Conservation (phyloP, 208 protist genomes). For the Balamuthia mandrillaris region DNA sequence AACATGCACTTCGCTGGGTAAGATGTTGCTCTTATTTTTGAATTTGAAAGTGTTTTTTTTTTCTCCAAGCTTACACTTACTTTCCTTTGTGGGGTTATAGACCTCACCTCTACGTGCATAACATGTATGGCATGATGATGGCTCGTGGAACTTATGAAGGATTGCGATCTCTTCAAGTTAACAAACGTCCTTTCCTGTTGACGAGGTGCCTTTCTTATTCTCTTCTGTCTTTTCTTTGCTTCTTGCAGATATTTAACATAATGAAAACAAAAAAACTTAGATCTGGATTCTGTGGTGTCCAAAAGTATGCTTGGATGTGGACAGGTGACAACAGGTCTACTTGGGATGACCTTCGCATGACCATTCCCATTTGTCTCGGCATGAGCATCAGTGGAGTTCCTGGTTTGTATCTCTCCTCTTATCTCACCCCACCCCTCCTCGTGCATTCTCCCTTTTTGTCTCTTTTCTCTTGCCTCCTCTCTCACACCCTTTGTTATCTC, state of each 20-base stretch:
- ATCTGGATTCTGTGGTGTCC: neutral
- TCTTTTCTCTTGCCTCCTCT: too few species aligned
- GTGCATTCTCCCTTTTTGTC: neutral
- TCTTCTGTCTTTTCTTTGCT: neutral
- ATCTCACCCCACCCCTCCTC: neutral
- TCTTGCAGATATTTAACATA: neutral
- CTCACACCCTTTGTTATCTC: too few species aligned
- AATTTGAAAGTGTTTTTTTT: neutral
- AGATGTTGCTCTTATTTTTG: neutral
- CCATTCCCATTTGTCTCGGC: neutral
- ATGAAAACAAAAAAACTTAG: neutral
- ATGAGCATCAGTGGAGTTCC: neutral
- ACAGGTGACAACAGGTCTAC: slow-evolving; percentile 9
- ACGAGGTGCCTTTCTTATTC: neutral
- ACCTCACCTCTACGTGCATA: slow-evolving; percentile 14
- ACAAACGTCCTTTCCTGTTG: neutral
- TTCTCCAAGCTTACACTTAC: slow-evolving; percentile 24
- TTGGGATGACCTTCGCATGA: neutral
- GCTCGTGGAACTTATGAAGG: neutral
- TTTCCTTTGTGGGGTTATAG: neutral
- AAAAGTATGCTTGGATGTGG: neutral
- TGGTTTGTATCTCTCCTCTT: too few species aligned
- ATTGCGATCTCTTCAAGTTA: neutral
- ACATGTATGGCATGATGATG: neutral
- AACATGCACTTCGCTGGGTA: neutral